Percentiles rank a stretch among this genome's conserved stretches.
Evolutionary conservation across 2,329 filamentous ascomycete genomes (phyloP).

Genomic region (Colletotrichum lindemuthianum): DNA sequence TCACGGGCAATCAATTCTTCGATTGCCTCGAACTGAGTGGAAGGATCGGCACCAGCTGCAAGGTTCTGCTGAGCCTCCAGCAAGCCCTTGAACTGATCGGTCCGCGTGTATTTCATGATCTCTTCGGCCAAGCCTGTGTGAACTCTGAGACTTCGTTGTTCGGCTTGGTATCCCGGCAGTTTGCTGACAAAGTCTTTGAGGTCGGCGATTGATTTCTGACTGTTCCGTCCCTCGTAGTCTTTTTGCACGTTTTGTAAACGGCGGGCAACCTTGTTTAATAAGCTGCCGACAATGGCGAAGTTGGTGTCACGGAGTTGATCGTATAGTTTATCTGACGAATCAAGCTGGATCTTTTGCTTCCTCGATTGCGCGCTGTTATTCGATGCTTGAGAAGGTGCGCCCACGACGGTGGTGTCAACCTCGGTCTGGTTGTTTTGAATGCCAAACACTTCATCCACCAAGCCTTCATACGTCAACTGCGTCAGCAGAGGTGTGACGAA

Average conservation of each 20-base stretch:
- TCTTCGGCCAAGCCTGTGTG: slow-evolving; percentile 95
- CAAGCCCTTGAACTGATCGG: slow-evolving; percentile 86
- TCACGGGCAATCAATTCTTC: slow-evolving; percentile 95
- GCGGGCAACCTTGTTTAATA: slow-evolving; percentile 90
- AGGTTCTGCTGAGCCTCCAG: slow-evolving; percentile 97
- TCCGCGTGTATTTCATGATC: slow-evolving; percentile 91
- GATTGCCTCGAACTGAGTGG: slow-evolving; percentile 87
- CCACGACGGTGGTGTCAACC: slow-evolving; percentile 89
- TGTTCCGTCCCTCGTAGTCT: slow-evolving; percentile 89
- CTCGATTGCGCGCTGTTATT: slow-evolving; percentile 66
- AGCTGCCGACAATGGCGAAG: slow-evolving; percentile 90
- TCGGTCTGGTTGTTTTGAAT: slow-evolving; percentile 94
- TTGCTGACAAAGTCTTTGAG: slow-evolving; percentile 96
- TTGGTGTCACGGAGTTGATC: slow-evolving; percentile 90
- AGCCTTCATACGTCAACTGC: slow-evolving; percentile 94
- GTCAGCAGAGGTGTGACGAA: slow-evolving; percentile 92
- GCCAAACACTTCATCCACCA: slow-evolving; percentile 92
- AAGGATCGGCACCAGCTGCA: slow-evolving; percentile 88
- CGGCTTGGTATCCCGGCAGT: slow-evolving; percentile 89
- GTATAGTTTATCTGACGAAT: slow-evolving; percentile 90
- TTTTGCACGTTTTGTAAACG: slow-evolving; percentile 82
- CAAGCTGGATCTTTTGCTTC: slow-evolving; percentile 89
- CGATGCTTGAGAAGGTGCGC: slow-evolving; percentile 72
- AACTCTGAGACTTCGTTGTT: slow-evolving; percentile 90
- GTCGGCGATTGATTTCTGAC: slow-evolving; percentile 85